A percentile compares a stretch with the other conserved stretches of the same genome.
Conservation (phyloP, 2,329 filamentous ascomycete genomes). For the Helotiales sp. region DNA sequence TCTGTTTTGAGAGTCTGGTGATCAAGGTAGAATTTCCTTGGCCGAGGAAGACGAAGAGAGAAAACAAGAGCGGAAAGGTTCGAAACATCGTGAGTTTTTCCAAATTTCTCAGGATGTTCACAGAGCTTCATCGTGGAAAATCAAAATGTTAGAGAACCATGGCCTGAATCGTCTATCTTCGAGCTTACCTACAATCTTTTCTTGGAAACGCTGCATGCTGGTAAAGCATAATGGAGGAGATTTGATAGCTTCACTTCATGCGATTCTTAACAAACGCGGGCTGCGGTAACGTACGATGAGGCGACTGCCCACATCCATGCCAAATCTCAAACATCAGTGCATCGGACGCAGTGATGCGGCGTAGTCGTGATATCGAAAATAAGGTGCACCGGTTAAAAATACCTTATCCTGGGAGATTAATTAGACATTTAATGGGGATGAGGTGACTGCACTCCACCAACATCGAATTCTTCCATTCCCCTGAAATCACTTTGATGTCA, state of each 20-base stretch:
- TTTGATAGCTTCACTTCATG: conserved; percentile 4
- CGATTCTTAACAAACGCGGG: not conserved
- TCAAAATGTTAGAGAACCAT: not conserved
- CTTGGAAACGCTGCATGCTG: not conserved
- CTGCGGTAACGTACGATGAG: not conserved
- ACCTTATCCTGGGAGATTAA: not conserved
- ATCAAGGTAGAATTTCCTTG: too few relatives aligned
- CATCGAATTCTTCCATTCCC: too few relatives aligned
- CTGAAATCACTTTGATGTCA: too few relatives aligned
- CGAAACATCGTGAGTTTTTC: conserved; percentile 2
- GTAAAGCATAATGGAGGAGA: not conserved
- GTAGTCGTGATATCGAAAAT: conserved; percentile 3
- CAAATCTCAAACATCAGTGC: not conserved
- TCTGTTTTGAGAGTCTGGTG: too few relatives aligned
- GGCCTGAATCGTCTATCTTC: too few relatives aligned
- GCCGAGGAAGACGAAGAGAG: not conserved
- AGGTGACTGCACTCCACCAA: too few relatives aligned
- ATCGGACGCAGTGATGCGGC: not conserved
- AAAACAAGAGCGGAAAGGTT: not conserved
- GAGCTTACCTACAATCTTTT: not conserved
- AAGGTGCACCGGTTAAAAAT: not conserved
- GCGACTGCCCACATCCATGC: not conserved
- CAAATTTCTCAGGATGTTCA: not conserved
- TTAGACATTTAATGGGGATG: too few relatives aligned
- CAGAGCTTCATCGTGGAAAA: not conserved